Base-by-base conservation (phyloP, 1,284 basidiomycete species). In the Volvariella volvacea region DNA sequence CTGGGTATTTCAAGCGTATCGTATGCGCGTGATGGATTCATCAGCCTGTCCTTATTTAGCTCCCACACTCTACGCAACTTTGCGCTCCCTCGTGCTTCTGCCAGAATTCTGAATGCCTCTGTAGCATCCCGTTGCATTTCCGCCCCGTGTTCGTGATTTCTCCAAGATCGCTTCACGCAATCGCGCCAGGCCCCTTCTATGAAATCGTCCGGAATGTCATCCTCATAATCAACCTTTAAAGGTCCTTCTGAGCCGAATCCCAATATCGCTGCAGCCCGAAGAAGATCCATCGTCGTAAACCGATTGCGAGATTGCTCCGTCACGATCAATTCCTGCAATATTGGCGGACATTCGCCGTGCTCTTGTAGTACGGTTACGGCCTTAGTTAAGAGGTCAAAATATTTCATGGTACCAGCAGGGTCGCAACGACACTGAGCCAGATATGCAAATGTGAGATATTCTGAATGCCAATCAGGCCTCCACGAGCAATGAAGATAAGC, bases 351-450 rank as follows among this genome's bases (percentile, higher is more conserved):
- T 50, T 57, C 64, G 16, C 67, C 69, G 44, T 67, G 61, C 34
- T 68, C 64, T 38, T 72, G 60, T 52, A 84, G 65, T 15, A 65
- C 57, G 42, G 67, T 63, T 14, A 77, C 68, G 43, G 88, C 67
- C 22, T 62, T 62, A 36, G 65, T 67, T 39, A 88, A 63, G 41
- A 71, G 67, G 2, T 74, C 72, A 60, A 84, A 88, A 57, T 87
- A 83, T 12, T 64, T 56, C 3, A 75, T 52, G 0, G 85, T 89
- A 33, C 69, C 60, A 2, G 57, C 63, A 20, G 86, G 85, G 54
- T 88, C 78, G 59, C 87, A 90, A 46, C 86, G 82, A 55, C 79
- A 83, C 59, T 89, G 85, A 0, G 83, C 80, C 43, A 81, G 64
- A 55, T 89, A 90, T 0, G 78, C 84, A 56, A 85, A 88, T n/a